Evolutionary conservation across 495 filamentous ascomycete genomes (phyloP).

Genomic region (Lophium mytilinum): DNA sequence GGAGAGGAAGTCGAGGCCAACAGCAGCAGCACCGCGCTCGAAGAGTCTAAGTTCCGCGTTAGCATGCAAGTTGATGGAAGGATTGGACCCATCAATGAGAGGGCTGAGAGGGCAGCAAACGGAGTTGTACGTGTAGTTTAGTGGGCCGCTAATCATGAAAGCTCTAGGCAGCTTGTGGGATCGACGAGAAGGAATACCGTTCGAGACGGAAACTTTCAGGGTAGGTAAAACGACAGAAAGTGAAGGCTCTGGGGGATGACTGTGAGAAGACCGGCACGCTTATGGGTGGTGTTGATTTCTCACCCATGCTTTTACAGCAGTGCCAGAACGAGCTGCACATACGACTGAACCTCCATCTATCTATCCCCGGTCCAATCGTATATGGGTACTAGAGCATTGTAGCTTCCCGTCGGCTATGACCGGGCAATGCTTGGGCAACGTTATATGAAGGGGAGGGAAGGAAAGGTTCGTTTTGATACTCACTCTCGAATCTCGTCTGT

Average conservation of each 20-base stretch:
- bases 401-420: too few relatives aligned
- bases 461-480: conserved; percentile 51
- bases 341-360: too few relatives aligned
- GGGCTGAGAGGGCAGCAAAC: conserved; percentile 44
- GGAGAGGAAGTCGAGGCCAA: conserved; percentile 87
- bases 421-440: too few relatives aligned
- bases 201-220: conserved; percentile 2
- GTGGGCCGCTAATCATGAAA: not conserved
- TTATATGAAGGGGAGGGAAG: not conserved
- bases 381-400: too few relatives aligned
- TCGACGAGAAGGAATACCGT: not conserved
- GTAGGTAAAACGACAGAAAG: conserved; percentile 35
- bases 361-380: too few relatives aligned
- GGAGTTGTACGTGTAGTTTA: conserved; percentile 24
- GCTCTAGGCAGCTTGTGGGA: not conserved
- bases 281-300: conserved; percentile 38
- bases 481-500: conserved; percentile 98
- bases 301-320: conserved; percentile 38
- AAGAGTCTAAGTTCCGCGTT: conserved; percentile 57
- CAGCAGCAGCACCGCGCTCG: conserved; percentile 75
- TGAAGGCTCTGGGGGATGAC: conserved; percentile 40
- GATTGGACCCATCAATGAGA: conserved; percentile 13
- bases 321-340: too few relatives aligned
- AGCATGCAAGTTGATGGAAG: conserved; percentile 20
- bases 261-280: conserved; percentile 48